Evolutionary conservation across 441 rosid species (phyloP).

Genomic region (Gossypium lobatum): DNA sequence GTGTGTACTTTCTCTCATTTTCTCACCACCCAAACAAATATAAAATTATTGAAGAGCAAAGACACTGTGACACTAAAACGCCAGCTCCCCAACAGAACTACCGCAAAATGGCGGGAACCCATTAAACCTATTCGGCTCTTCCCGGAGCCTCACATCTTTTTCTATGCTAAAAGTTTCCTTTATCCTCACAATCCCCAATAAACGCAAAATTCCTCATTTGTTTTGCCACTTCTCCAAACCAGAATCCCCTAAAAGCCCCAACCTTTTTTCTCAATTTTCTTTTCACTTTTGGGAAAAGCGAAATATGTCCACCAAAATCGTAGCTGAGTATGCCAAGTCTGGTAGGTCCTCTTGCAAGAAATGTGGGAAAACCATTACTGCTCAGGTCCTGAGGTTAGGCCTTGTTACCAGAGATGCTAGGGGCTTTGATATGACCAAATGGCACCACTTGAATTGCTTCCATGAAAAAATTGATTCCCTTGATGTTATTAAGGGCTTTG

Average conservation of each 20-base stretch:
- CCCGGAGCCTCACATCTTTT: neutral
- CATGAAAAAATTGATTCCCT: conserved; percentile 29
- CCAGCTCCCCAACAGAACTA: neutral
- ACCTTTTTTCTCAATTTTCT: neutral
- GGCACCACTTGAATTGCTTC: conserved; percentile 74
- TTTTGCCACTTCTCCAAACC: neutral
- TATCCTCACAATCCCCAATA: neutral
- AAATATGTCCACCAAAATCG: conserved; percentile 31
- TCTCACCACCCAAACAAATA: neutral
- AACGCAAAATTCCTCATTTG: neutral
- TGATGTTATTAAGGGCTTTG: conserved; percentile 53
- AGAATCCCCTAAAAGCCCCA: neutral
- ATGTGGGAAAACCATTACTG: conserved; percentile 48
- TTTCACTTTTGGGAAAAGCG: neutral
- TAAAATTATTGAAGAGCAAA: neutral
- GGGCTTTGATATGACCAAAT: conserved; percentile 64
- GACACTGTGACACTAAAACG: neutral
- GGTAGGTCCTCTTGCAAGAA: conserved; percentile 68
- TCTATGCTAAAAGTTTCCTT: neutral
- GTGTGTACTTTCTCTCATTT: neutral
- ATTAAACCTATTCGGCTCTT: neutral
- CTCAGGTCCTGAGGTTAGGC: conserved; percentile 59
- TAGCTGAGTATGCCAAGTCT: conserved; percentile 82
- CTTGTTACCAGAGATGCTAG: conserved; percentile 51
- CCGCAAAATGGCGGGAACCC: conserved; percentile 14